Base-by-base conservation (phyloP, 1,139 yeast species). In the Yamadazyma songkhlaensis region DNA sequence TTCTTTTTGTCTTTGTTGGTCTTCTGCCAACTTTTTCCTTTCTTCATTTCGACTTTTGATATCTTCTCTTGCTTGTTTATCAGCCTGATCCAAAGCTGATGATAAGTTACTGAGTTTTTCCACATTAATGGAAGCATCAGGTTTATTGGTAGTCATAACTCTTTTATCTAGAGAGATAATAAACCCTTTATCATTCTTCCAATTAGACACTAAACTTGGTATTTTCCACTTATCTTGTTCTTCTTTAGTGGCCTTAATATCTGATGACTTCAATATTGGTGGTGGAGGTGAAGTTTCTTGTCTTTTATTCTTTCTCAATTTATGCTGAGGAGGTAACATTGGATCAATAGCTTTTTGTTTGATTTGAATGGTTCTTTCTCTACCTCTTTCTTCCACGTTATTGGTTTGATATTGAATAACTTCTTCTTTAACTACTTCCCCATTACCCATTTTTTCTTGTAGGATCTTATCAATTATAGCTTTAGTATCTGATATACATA, bases 131-230 rank as follows among this genome's bases (percentile, higher is more conserved):
- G 48, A 44, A 0, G 48, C 29, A 3, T 41, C 47, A 11, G 41
- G 42, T 6, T 53, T 37, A 44, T 74, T 79, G 7, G 83, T 61
- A 3, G 72, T 81, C 4, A 83, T 77, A 45, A 84, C 67, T 42
- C 97, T 67, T 53, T 85, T 84, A 40, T 89, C 96, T 32, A 92
- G 60, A 0, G 86, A 81, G 34, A 90, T 83, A 1, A 96, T 81
- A 56, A 82, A 89, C 3, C 98, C 97, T 48, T 85, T 84, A 20
- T 92, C 88, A 57, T 92, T 92, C 59, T 90, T 90, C 98, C 98
- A 92, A 57, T 88, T 89, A 1, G 97, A 90, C 1, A 92, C 77
- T 1, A 95, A 89, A 0, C 96, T 83, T 0, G 98, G 97, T 22
- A 92, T 88, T 35, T 75, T 74, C 97, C 97, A 92, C 43, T 79